phyloP scores from a whole-genome alignment of 371 early-diverging fungal species.

The Dichotomocladium elegans region DNA sequence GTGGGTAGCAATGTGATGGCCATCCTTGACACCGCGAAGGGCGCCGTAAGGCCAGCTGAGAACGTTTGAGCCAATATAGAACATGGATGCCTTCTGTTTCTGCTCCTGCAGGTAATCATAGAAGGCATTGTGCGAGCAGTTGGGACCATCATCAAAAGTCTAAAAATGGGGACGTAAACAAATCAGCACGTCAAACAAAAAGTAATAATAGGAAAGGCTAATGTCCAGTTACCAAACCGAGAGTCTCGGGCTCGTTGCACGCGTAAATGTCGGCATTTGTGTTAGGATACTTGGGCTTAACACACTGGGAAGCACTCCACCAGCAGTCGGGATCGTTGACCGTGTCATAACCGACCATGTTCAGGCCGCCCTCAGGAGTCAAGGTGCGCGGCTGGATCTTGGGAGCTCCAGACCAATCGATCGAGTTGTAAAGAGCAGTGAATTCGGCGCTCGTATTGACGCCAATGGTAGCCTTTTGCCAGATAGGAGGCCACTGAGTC shows the following conservation, averaged over 20 bases:
- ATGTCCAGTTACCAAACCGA: slow-evolving; percentile 22
- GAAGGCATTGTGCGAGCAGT: slow-evolving; percentile 50
- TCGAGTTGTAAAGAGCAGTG: slow-evolving; percentile 21
- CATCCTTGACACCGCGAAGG: slow-evolving; percentile 48
- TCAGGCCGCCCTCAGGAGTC: slow-evolving; percentile 16
- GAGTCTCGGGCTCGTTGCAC: slow-evolving; percentile 43
- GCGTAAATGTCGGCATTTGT: slow-evolving; percentile 32
- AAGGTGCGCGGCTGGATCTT: slow-evolving; percentile 21
- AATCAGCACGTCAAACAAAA: background rate
- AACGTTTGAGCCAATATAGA: slow-evolving; percentile 49
- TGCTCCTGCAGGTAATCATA: slow-evolving; percentile 38
- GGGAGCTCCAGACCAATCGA: slow-evolving; percentile 44
- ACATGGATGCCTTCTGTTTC: slow-evolving; percentile 37
- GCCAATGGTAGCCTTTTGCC: slow-evolving; percentile 25
- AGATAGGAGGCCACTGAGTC: slow-evolving; percentile 22
- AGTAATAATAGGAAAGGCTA: background rate
- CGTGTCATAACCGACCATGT: slow-evolving; percentile 20
- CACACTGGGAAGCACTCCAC: slow-evolving; percentile 42
- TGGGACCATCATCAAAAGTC: slow-evolving; percentile 50
- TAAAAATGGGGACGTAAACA: background rate
- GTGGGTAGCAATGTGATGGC: slow-evolving; percentile 49
- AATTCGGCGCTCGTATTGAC: slow-evolving; percentile 30
- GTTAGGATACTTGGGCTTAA: slow-evolving; percentile 28
- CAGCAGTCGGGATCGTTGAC: slow-evolving; percentile 41
- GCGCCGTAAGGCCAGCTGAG: slow-evolving; percentile 48